These are phyloP conservation scores for Neurospora sp. DNA, from an alignment of 2,329 filamentous ascomycete species.

Conservation along the genomic window DNA sequence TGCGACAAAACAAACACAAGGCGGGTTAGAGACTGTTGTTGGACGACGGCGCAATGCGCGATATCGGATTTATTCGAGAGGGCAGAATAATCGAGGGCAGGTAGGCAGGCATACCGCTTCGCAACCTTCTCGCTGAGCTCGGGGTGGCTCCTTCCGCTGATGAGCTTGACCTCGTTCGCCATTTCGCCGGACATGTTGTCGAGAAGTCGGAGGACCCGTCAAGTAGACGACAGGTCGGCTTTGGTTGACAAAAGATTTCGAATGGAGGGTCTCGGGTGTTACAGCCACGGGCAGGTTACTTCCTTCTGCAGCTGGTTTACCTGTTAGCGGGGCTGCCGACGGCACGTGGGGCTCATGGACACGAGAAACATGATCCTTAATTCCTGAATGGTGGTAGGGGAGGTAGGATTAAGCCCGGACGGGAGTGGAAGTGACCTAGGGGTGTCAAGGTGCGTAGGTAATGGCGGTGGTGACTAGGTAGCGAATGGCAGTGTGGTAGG, in stretches of 20 bases:
- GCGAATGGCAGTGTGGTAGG: background rate
- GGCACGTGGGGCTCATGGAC: conserved; percentile 11
- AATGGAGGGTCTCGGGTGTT: background rate
- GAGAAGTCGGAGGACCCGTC: conserved; percentile 7
- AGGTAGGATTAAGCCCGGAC: background rate
- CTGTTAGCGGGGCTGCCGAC: conserved; percentile 15
- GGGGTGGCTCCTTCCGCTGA: conserved; percentile 39
- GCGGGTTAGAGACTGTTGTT: conserved; percentile 7
- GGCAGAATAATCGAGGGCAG: background rate
- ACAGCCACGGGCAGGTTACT: conserved; percentile 1
- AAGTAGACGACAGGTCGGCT: conserved; percentile 9
- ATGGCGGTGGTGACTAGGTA: background rate
- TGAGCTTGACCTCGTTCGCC: conserved; percentile 44
- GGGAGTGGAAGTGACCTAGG: background rate
- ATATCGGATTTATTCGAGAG: background rate
- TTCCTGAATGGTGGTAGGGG: background rate
- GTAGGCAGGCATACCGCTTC: conserved; percentile 15
- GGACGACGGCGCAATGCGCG: background rate
- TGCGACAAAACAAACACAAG: conserved; percentile 23
- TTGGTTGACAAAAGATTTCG: conserved; percentile 4
- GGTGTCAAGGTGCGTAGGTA: background rate
- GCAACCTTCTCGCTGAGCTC: conserved; percentile 32
- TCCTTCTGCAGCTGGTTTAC: conserved; percentile 6
- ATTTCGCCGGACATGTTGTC: conserved; percentile 25
- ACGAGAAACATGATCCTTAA: background rate